Evolutionary conservation across 1,139 yeast species (phyloP), one percentile per base, ranked within the genome.

Genomic region (Diutina pseudorugosa): DNA sequence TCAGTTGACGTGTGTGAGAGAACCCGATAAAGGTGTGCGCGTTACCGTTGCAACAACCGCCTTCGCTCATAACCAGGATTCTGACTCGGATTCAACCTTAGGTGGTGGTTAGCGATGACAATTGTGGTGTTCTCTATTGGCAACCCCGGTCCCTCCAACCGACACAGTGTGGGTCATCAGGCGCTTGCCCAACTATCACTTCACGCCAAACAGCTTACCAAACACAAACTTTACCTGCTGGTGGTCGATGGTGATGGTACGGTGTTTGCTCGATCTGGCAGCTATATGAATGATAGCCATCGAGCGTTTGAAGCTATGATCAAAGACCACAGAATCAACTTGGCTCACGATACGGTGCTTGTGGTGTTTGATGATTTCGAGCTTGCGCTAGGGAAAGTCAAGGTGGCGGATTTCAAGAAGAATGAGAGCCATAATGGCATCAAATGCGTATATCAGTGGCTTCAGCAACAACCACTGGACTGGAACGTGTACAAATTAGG

Each of bases 371-470:
- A 73, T 57, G 77, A 73, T 56, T 73, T 73, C 57, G 77, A 73
- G 55, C 52, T 59, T 9, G 56, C 59, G 21, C 42, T 72, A 30
- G 71, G 71, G 1, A 59, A 57, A 40, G 68, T 72, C 4, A 65
- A 62, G 53, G 55, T 73, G 18, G 58, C 63, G 3, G 57, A 56
- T 11, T 61, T 68, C 52, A 69, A 68, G 57, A 65, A 66, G 52
- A 70, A 66, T 52, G 76, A 71, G 55, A 68, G 74, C 1, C 78
- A 73, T 57, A 72, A 72, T 55, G 78, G 78, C 0, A 55, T 73
- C 50, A 66, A 65, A 52, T 60, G 66, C n/a, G 54, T 71, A 12
- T 61, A 60, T 48, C 55, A 54, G 14, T 54, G 50, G 44, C 18
- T 57, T 21, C 44, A 18, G 21, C 19, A 53, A 2, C 54, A 55